A percentile compares a stretch with the other conserved stretches of the same genome.
Evolutionary conservation across 1,284 basidiomycete species (phyloP).

Genomic region (Sphaerobolus stellatus): DNA sequence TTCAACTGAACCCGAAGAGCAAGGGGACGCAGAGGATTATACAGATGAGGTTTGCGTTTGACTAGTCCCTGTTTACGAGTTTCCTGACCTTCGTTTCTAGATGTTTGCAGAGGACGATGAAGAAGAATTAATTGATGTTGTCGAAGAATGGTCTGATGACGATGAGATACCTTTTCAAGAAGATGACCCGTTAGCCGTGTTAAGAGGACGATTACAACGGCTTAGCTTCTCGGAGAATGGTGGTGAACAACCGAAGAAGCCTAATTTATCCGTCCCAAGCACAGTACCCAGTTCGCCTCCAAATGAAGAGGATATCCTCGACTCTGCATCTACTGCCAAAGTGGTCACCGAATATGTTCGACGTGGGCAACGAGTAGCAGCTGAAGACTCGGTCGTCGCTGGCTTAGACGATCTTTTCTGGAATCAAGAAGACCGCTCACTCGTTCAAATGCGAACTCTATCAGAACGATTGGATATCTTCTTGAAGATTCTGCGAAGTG

Average conservation of each 20-base stretch:
- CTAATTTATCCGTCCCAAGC: no score
- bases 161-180: conserved; percentile 32
- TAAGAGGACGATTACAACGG: conserved; percentile 66
- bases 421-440: conserved; percentile 24
- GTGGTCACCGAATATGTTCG: conserved; percentile 69
- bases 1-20: conserved; percentile 21
- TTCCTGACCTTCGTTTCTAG: not conserved
- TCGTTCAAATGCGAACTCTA: conserved; percentile 46
- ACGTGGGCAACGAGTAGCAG: conserved; percentile 63
- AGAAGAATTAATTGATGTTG: conserved; percentile 59
- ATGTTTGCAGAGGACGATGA: conserved; percentile 15
- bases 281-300: not conserved
- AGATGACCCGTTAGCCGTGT: conserved; percentile 57
- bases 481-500: conserved; percentile 57
- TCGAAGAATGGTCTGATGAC: conserved; percentile 40
- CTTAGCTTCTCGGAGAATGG: conserved; percentile 40
- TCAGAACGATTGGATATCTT: conserved; percentile 58
- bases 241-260: conserved; percentile 5
- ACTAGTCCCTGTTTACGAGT: not conserved
- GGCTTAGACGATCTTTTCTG: conserved; percentile 36
- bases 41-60: conserved; percentile 7
- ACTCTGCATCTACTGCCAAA: conserved; percentile 31
- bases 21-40: conserved; percentile 21
- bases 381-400: conserved; percentile 55
- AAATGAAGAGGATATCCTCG: conserved; percentile 21